Evolutionary conservation across 495 filamentous ascomycete species (phyloP), one percentile per base, ranked within the genome.

Genomic region (Melanomma pulvis-pyrius): DNA sequence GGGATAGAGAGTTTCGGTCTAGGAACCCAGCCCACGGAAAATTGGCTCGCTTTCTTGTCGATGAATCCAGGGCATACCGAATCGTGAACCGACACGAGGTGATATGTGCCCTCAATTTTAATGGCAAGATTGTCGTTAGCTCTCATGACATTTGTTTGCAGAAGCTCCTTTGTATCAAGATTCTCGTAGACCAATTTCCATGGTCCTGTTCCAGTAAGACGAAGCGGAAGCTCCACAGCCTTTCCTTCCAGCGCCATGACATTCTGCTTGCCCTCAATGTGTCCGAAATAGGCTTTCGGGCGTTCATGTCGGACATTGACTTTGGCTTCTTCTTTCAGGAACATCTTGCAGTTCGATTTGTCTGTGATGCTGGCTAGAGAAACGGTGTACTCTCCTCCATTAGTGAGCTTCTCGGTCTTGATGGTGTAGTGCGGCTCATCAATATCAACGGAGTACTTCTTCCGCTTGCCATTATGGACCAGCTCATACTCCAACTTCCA

Each of bases 401-500:
- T 85, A 2, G 80, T 79, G 29, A 98, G 78, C 28, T 83, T 81
- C 1, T 88, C 82, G 0, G 93, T 98, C 28, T 82, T 81, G 72
- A 98, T 92, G 25, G 81, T 87, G 60, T 87, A 86, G 19, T 81
- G 69, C 22, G 82, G 76, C 13, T 78, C 79, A 15, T 86, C 79
- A 46, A 96, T 83, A 8, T 85, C 79, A n/a, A 86, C 79, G 24
- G 82, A 83, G 64, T 88, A 80, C 50, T 89, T 88, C 25, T 82
- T 86, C 54, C 91, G 84, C 78, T 90, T 96, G 34, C 92, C 92
- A 63, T 89, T 87, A 74, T 98, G 90, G n/a, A 97, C 83, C 29
- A 98, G 78, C 73, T 98, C 94, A 78, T 96, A 98, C 69, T 97
- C 91, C 8, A 98, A 74, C n/a, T 79, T 89, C 82, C 92, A 96